Evolutionary conservation across 257 asterid species (phyloP).

Genomic region (Schizonepeta tenuifolia): DNA sequence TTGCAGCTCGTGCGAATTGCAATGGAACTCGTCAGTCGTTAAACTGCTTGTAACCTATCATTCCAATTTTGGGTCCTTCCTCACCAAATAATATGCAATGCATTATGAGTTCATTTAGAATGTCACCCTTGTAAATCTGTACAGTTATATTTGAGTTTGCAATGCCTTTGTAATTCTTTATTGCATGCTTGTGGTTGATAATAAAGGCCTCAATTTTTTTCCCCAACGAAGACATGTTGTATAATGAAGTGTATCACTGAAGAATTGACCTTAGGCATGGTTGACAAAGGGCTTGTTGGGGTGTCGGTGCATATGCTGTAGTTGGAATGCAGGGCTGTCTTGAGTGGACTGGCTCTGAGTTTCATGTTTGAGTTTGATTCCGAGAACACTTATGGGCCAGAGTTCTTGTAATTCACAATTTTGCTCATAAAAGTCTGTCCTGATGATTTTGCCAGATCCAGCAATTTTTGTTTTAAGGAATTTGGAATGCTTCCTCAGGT

Average conservation of each 20-base stretch:
- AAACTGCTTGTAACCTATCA: conserved; percentile 33
- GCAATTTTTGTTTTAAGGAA: conserved; percentile 26
- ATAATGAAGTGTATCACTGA: conserved; percentile 27
- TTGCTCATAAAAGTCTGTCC: conserved; percentile 12
- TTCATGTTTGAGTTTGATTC: background rate
- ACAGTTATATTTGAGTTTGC: conserved; percentile 47
- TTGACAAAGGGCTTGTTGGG: conserved; percentile 36
- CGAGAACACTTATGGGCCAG: conserved; percentile 16
- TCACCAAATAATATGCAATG: conserved; percentile 27
- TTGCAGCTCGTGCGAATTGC: conserved; percentile 90
- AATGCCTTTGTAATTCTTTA: conserved; percentile 39
- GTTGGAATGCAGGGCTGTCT: conserved; percentile 17
- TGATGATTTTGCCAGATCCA: conserved; percentile 12
- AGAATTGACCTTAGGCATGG: conserved; percentile 28
- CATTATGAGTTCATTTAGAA: conserved; percentile 38
- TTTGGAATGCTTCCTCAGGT: conserved; percentile 39
- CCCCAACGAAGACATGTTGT: conserved; percentile 34
- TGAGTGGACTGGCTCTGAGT: conserved; percentile 16
- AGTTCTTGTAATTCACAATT: conserved; percentile 19
- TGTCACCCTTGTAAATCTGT: conserved; percentile 58
- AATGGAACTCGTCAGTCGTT: conserved; percentile 72
- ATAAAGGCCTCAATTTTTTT: conserved; percentile 32
- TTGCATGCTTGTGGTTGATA: conserved; percentile 38
- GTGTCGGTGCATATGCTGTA: conserved; percentile 9
- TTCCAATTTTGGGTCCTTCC: conserved; percentile 37